Conservation (phyloP, 192 early-diverging fungal species). For the Piromyces sp. region DNA sequence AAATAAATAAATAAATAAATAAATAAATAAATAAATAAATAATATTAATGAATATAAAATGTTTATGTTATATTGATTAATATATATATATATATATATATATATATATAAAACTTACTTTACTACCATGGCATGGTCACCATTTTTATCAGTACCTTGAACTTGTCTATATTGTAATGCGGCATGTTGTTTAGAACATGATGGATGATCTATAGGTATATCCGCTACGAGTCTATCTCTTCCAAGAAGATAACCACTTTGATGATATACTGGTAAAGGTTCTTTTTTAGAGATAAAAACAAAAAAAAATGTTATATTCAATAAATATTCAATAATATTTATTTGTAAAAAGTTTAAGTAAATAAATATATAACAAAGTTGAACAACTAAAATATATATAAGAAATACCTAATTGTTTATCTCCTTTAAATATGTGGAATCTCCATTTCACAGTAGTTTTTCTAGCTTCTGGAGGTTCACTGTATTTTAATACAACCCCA, state of each 20-base stretch:
- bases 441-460: slow-evolving; percentile 58
- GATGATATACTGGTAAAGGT: slow-evolving; percentile 64
- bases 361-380: neutral
- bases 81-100: too few relatives aligned
- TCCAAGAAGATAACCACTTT: slow-evolving; percentile 75
- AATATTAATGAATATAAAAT: too few relatives aligned
- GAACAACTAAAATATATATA: neutral
- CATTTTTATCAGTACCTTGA: slow-evolving; percentile 22
- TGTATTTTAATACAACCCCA: slow-evolving; percentile 77
- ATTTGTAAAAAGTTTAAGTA: too few relatives aligned
- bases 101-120: slow-evolving; percentile 27
- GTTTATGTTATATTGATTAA: too few relatives aligned
- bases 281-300: slow-evolving; percentile 38
- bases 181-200: slow-evolving; percentile 85
- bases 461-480: slow-evolving; percentile 77
- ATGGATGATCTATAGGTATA: slow-evolving; percentile 87
- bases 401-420: slow-evolving; percentile 54
- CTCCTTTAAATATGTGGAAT: slow-evolving; percentile 86
- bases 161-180: slow-evolving; percentile 73
- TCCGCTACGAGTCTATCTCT: slow-evolving; percentile 75
- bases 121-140: slow-evolving; percentile 18
- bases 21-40: too few relatives aligned
- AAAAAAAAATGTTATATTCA: too few relatives aligned
- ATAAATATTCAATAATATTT: too few relatives aligned
- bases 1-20: too few relatives aligned